Evolutionary conservation across 140 eudicot species (phyloP).

Genomic region (Senecio squalidus): DNA sequence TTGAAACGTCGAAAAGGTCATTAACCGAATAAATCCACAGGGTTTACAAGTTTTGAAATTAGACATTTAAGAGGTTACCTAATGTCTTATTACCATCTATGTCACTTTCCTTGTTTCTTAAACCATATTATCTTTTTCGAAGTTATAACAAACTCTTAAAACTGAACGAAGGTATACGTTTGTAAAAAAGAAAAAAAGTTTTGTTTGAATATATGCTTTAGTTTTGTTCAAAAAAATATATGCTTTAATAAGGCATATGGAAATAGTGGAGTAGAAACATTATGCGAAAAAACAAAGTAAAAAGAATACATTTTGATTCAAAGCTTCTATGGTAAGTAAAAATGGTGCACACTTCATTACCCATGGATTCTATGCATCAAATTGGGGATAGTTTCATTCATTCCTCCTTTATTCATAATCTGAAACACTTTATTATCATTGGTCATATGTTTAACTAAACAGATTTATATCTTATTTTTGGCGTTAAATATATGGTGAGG

Average conservation of each 20-base stretch:
- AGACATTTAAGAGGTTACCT: background rate
- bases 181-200: too few species aligned
- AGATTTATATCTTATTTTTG: too few species aligned
- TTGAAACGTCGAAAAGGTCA: constrained; percentile 50
- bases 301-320: constrained; percentile 17
- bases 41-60: constrained; percentile 16
- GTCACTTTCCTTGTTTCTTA: too few species aligned
- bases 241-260: constrained; percentile 24
- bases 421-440: too few species aligned
- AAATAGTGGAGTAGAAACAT: constrained; percentile 20
- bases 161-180: too few species aligned
- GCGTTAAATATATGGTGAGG: too few species aligned
- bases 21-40: constrained; percentile 23
- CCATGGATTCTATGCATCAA: constrained; percentile 8
- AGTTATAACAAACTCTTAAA: too few species aligned
- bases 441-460: too few species aligned
- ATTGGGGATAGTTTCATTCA: background rate
- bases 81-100: too few species aligned
- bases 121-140: too few species aligned
- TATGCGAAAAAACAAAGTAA: constrained; percentile 20
- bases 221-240: background rate
- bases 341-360: background rate
- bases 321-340: constrained; percentile 9
- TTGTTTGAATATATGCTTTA: too few species aligned
- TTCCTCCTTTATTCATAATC: background rate